Conservation (phyloP, 805 yeast genomes). For the Metschnikowia chrysomelidarum region DNA sequence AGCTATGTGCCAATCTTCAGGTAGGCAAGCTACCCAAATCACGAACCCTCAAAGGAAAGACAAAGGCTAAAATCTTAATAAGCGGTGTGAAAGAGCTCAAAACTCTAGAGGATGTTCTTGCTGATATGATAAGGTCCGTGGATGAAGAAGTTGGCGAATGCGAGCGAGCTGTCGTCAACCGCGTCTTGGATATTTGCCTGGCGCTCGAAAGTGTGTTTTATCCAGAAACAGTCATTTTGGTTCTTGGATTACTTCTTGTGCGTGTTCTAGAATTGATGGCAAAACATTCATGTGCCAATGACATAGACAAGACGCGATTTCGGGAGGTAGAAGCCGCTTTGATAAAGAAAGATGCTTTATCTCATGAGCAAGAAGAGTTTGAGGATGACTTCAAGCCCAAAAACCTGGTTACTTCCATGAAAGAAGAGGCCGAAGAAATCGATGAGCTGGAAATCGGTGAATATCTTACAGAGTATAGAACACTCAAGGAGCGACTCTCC, state of each 20-base stretch:
- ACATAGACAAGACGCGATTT: conserved; percentile 1
- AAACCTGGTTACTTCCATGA: too few species aligned
- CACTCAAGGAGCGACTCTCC: conserved; percentile 26
- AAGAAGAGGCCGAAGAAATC: neutral
- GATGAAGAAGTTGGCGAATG: conserved; percentile 44
- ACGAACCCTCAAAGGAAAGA: conserved; percentile 8
- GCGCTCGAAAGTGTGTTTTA: conserved; percentile 55
- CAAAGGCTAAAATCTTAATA: conserved; percentile 11
- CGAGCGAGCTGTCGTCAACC: conserved; percentile 47
- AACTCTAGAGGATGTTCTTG: conserved; percentile 63
- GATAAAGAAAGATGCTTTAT: conserved; percentile 20
- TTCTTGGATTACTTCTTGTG: conserved; percentile 40
- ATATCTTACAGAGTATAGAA: conserved; percentile 6
- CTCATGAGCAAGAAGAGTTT: conserved; percentile 12
- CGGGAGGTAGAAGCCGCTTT: conserved; percentile 3
- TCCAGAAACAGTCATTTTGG: conserved; percentile 49
- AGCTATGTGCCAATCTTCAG: conserved; percentile 81
- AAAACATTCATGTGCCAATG: conserved; percentile 2
- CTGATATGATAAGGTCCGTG: conserved; percentile 59
- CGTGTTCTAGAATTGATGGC: conserved; percentile 8
- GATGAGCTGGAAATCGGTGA: conserved; percentile 7
- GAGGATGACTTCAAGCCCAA: neutral
- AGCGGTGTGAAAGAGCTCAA: conserved; percentile 30
- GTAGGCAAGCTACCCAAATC: conserved; percentile 30
- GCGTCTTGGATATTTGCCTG: conserved; percentile 63